Base-by-base conservation (phyloP, 805 yeast species). In the Wickerhamomyces chambardii region DNA sequence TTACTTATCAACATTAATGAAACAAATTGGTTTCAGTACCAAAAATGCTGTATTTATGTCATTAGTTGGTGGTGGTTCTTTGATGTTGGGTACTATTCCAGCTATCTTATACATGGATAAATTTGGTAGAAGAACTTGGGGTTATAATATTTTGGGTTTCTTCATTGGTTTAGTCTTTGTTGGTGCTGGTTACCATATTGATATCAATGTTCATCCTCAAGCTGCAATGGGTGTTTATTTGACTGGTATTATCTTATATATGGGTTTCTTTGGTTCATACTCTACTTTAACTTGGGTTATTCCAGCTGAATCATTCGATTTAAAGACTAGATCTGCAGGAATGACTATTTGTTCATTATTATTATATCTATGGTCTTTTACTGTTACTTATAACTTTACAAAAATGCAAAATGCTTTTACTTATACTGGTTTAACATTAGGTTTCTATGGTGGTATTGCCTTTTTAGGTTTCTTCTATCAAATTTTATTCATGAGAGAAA, bases 381-480 rank as follows among this genome's bases (percentile, higher is more conserved):
- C 70, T 32, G 77, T 75, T 42, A 78, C 84, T 15, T 78, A 73
- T 59, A 76, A 76, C 61, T 78, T 77, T 55, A 64, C 66, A 30
- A 48, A 55, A 18, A 77, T 78, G 84, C 61, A 69, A 44, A 46
- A 50, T 1, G 73, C 75, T 4, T 63, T 78, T 66, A 73, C 82
- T 4, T 63, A 68, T 47, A 73, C 80, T 11, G 84, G 85, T 21
- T 62, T 78, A 43, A 66, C 77, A 6, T 55, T 76, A 32, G 84
- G 84, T 1, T 78, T 78, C 65, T 78, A 73, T 47, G 84, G 82
- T 33, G 83, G 82, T 31, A 66, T 78, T 47, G 80, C 81, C 1
- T 67, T 72, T 37, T 37, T 76, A 21, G 83, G 80, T 36, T 57
- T 69, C 45, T 46, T 71, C 35, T 72, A 72, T 53, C 78, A 72